Evolutionary conservation across 2,329 filamentous ascomycete genomes (phyloP).

Genomic region (Chaetomiaceae sp.): DNA sequence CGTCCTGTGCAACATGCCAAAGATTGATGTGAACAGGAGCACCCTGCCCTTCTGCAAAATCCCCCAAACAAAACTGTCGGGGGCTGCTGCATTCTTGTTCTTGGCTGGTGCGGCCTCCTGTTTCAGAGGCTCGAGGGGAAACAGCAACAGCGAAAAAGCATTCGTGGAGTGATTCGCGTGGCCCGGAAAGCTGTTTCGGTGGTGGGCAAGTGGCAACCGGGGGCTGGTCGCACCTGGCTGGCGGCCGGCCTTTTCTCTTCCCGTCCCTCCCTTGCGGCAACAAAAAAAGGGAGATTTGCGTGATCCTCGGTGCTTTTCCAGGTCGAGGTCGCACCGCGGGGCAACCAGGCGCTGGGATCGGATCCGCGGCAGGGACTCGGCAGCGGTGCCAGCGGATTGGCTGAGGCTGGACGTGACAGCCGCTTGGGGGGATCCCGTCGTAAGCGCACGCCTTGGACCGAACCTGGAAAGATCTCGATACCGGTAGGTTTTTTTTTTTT

Average conservation of each 20-base stretch:
- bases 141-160: background rate
- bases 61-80: background rate
- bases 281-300: conserved; percentile 6
- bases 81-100: background rate
- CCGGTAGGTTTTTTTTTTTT: too few relatives aligned
- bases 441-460: too few relatives aligned
- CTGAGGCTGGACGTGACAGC: background rate
- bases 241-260: background rate
- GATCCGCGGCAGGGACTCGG: conserved; percentile 3
- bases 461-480: too few relatives aligned
- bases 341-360: conserved; percentile 2
- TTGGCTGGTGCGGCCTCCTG: conserved; percentile 15
- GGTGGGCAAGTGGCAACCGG: background rate
- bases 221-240: background rate
- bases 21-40: too few relatives aligned
- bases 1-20: background rate
- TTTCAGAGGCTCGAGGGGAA: conserved; percentile 14
- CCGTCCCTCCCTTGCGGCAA: background rate
- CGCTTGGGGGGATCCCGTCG: too few relatives aligned
- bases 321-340: conserved; percentile 1
- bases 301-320: conserved; percentile 1
- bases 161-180: conserved; percentile 9
- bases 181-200: background rate
- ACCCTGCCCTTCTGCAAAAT: background rate
- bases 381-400: background rate